Percentiles rank a stretch among this genome's conserved stretches.
Evolutionary conservation across 2,329 filamentous ascomycete genomes (phyloP).

Genomic region (Teratosphaeria destructans): DNA sequence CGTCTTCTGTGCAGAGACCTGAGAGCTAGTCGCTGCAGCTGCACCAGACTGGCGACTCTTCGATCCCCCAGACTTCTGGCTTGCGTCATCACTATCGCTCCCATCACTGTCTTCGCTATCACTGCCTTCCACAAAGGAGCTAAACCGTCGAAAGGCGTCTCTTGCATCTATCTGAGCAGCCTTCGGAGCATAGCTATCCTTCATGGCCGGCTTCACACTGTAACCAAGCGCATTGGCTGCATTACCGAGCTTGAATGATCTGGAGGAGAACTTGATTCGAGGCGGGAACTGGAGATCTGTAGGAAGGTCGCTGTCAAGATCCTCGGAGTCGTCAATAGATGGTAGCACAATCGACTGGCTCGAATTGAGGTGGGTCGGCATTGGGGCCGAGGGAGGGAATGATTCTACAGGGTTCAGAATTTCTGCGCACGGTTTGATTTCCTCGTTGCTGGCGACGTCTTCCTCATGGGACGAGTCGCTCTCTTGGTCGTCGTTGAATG

Average conservation of each 20-base stretch:
- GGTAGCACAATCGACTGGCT: not conserved
- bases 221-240: not conserved
- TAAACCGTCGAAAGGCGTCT: constrained; percentile 9
- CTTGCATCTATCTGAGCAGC: not conserved
- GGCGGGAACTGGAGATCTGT: not conserved
- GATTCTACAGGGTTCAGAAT: not conserved
- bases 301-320: not conserved
- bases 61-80: not conserved
- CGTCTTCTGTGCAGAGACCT: not conserved
- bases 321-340: not conserved
- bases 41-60: not conserved
- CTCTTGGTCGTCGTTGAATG: not conserved
- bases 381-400: not conserved
- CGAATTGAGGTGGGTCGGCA: not conserved
- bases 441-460: not conserved
- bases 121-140: constrained; percentile 6
- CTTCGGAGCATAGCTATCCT: not conserved
- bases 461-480: not conserved
- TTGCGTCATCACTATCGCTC: constrained; percentile 3
- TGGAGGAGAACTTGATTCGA: not conserved
- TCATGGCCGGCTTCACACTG: not conserved
- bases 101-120: constrained; percentile 5
- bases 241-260: not conserved
- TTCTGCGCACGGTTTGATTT: not conserved
- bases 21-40: not conserved